Evolutionary conservation across 441 rosid species (phyloP), one percentile per base, ranked within the genome.

Genomic region (Arabidopsis lyrata): DNA sequence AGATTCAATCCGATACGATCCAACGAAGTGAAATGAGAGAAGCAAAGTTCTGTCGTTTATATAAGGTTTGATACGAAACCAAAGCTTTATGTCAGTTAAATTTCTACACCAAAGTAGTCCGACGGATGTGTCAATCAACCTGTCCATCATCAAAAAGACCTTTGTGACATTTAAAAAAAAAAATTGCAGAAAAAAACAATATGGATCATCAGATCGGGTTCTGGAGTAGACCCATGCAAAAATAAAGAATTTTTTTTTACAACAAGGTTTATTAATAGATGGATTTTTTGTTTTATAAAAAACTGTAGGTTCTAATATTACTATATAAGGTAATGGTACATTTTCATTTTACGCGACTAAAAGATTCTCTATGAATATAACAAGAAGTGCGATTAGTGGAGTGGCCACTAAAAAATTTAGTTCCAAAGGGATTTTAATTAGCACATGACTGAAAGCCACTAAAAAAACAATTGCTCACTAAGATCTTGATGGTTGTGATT

Each of bases 141-240:
- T 75, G 78, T 78, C 79, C 74, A 76, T 79, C 85, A 76, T 55
- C 66, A 68, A 39, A 72, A 75, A 64, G 73, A 78, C 77, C 73
- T 72, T 58, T 68, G 9, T 34, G 24, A 49, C 44, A 66, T 57
- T 45, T 73, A n/a, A n/a, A n/a, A 24, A 24, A 24, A 24, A 24
- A 2, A 3, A 24, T 24, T 29, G 34, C 22, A 1, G 18, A 39
- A 42, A 54, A 16, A 48, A 56, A 6, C 7, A 0, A 56, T 14
- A 34, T 16, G 58, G 56, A 44, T 63, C 64, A 27, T 15, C 11
- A 18, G 48, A 44, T 72, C 53, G 70, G 55, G 70, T 72, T 44
- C 15, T 45, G 49, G 49, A 45, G 49, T n/a, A 44, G 18, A 63
- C 13, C 29, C 64, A 63, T 41, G 44, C 41, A 60, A 14, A 47